Percentiles rank a stretch among this genome's conserved stretches.
These are phyloP conservation scores for Sphaerobolus stellatus DNA, from an alignment of 1,284 basidiomycete species.

Conservation along the genomic window DNA sequence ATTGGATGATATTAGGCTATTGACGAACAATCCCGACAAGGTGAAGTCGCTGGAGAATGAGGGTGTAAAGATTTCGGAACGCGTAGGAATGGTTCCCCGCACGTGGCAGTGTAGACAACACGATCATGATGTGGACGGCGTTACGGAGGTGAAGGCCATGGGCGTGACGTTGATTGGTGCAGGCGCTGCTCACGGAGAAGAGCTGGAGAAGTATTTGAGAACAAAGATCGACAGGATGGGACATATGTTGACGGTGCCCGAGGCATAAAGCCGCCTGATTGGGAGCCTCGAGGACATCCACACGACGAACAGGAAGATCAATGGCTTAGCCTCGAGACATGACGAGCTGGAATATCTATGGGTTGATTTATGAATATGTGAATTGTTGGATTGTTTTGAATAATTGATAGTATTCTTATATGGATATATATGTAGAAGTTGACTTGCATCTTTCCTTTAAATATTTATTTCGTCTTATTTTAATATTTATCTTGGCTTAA, in stretches of 20 bases:
- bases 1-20: constrained; percentile 61
- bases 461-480: too few relatives aligned
- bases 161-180: constrained; percentile 88
- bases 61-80: constrained; percentile 78
- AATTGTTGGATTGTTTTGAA: too few relatives aligned
- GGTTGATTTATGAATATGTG: too few relatives aligned
- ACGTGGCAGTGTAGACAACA: constrained; percentile 63
- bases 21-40: constrained; percentile 99
- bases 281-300: too few relatives aligned
- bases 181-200: constrained; percentile 76
- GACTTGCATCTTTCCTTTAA: too few relatives aligned
- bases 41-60: constrained; percentile 85
- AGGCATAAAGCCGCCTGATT: too few relatives aligned
- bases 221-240: constrained; percentile 98
- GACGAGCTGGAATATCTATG: too few relatives aligned
- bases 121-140: constrained; percentile 22
- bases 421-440: too few relatives aligned
- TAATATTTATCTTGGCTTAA: too few relatives aligned
- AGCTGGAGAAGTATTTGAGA: constrained; percentile 92
- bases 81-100: constrained; percentile 93
- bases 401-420: too few relatives aligned
- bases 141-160: constrained; percentile 45
- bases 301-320: too few relatives aligned
- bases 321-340: too few relatives aligned
- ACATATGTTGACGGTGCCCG: constrained; percentile 76